Evolutionary conservation across 2,329 filamentous ascomycete species (phyloP).

Genomic region (Trichophyton mentagrophytes): DNA sequence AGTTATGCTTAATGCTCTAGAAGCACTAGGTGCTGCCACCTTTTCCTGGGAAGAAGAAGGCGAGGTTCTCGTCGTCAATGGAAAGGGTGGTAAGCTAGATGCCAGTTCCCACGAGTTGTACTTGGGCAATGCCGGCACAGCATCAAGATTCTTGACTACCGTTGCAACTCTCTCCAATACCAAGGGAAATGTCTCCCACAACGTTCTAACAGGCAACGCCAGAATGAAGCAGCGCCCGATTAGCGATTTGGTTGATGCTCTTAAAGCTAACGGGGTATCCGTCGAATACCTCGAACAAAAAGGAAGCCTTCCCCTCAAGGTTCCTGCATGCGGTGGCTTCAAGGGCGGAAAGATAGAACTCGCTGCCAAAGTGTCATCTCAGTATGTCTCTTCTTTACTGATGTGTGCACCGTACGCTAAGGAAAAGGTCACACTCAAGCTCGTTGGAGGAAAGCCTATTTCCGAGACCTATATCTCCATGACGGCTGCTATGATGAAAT

Average conservation of each 20-base stretch:
- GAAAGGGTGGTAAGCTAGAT: constrained; percentile 73
- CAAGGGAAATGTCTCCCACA: constrained; percentile 48
- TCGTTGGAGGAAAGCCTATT: constrained; percentile 94
- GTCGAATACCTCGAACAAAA: constrained; percentile 77
- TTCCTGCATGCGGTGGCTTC: constrained; percentile 71
- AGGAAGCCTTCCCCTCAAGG: constrained; percentile 69
- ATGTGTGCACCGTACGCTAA: constrained; percentile 98
- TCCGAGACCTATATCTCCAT: constrained; percentile 97
- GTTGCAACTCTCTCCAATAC: constrained; percentile 67
- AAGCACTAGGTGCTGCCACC: constrained; percentile 67
- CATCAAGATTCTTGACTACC: constrained; percentile 86
- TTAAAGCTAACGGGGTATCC: constrained; percentile 72
- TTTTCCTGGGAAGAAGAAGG: constrained; percentile 93
- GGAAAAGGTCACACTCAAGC: constrained; percentile 72
- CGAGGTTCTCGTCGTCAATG: constrained; percentile 76
- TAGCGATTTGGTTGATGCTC: constrained; percentile 79
- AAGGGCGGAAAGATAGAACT: constrained; percentile 79
- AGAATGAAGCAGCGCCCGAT: constrained; percentile 95
- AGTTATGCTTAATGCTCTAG: constrained; percentile 90
- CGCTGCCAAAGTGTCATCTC: constrained; percentile 92
- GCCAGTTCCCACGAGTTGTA: constrained; percentile 71
- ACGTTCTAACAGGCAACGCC: constrained; percentile 79
- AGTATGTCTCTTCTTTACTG: constrained; percentile 92
- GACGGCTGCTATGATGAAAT: constrained; percentile 94
- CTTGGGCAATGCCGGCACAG: constrained; percentile 90